phyloP scores from a whole-genome alignment of 768 basidiomycete species.

The Suillus clintonianus region DNA sequence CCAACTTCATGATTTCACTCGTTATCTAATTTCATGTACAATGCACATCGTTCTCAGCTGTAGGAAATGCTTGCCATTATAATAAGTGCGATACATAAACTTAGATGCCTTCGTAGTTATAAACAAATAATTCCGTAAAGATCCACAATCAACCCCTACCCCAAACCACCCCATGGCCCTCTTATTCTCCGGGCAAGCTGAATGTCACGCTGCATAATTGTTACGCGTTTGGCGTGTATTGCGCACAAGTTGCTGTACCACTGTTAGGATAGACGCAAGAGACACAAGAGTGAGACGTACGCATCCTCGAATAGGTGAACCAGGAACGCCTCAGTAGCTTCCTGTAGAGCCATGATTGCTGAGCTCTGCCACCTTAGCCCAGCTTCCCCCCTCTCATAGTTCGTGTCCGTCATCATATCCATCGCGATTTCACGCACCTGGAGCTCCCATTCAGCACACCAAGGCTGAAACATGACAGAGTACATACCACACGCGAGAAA shows the following conservation, averaged over 20 bases:
- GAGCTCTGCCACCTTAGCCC: conserved; percentile 93
- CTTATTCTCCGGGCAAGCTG: conserved; percentile 95
- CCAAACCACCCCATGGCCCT: conserved; percentile 82
- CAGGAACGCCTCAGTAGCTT: conserved; percentile 93
- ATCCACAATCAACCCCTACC: conserved; percentile 32
- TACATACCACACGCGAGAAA: conserved; percentile 86
- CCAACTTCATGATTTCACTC: neutral
- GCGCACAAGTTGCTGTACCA: conserved; percentile 85
- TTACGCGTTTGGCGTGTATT: conserved; percentile 96
- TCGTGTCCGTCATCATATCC: conserved; percentile 83
- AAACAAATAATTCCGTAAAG: neutral
- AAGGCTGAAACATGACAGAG: neutral
- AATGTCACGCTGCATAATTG: conserved; percentile 96
- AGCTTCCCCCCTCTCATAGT: conserved; percentile 54
- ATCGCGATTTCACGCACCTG: conserved; percentile 95
- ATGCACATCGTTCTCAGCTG: neutral
- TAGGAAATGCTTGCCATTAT: neutral
- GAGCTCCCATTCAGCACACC: conserved; percentile 4
- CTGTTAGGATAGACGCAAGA: conserved; percentile 8
- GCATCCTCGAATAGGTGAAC: conserved; percentile 98
- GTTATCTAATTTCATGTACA: conserved; percentile 9
- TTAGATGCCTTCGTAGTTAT: neutral
- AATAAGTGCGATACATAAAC: neutral
- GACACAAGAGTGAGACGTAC: conserved; percentile 52
- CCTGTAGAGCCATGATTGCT: conserved; percentile 91